These are phyloP conservation scores for Pharus latifolius DNA, from an alignment of 176 grass and related monocot species.

Conservation along the genomic window DNA sequence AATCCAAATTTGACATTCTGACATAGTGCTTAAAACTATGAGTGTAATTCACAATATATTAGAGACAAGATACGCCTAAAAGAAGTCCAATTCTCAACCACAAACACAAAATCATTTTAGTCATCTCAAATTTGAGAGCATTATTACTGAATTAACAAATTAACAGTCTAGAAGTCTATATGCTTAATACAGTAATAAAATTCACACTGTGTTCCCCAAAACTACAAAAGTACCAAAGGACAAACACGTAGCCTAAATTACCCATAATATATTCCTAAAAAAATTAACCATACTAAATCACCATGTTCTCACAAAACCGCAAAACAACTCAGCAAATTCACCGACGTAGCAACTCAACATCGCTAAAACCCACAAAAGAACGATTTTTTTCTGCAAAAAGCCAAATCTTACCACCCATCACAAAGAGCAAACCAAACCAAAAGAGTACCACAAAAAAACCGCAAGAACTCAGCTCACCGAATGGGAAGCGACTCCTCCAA, in stretches of 20 bases:
- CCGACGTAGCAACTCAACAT: background rate
- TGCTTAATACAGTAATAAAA: background rate
- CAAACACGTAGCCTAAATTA: background rate
- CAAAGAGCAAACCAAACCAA: background rate
- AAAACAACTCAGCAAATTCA: background rate
- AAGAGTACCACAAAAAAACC: background rate
- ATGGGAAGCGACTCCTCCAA: slow-evolving; percentile 58
- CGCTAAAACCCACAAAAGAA: background rate
- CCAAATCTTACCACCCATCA: background rate
- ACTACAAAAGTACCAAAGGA: background rate
- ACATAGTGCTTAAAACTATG: background rate
- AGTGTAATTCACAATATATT: background rate
- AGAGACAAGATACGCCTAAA: background rate
- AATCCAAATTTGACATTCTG: background rate
- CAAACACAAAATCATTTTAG: background rate
- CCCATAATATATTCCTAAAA: background rate
- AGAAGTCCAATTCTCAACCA: background rate
- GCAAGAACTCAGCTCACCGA: slow-evolving; percentile 26
- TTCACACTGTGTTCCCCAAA: background rate
- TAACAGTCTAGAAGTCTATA: background rate
- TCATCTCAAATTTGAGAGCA: background rate
- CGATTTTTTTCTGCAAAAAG: background rate
- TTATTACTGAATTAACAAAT: background rate
- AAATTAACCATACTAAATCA: background rate
- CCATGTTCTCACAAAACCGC: background rate